Evolutionary conservation across 495 filamentous ascomycete species (phyloP).

Genomic region (Trichoderma erinaceum): DNA sequence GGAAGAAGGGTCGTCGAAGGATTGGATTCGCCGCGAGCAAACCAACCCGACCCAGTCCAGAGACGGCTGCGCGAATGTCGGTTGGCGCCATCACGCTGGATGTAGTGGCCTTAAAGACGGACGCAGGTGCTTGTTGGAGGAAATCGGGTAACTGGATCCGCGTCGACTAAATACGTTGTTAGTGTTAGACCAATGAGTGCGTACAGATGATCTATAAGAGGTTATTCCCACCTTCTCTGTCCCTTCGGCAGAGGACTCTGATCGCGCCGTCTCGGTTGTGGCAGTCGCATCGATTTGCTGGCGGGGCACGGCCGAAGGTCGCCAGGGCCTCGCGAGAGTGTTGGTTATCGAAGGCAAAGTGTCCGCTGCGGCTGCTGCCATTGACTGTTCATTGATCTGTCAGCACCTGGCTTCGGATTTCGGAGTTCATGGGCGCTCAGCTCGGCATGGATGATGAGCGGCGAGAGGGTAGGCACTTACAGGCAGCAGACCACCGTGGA

Average conservation of each 20-base stretch:
- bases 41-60: constrained; percentile 24
- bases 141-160: constrained; percentile 37
- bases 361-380: constrained; percentile 46
- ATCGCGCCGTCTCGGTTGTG: constrained; percentile 17
- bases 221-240: neutral
- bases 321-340: constrained; percentile 26
- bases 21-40: constrained; percentile 27
- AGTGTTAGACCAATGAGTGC: neutral
- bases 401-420: neutral
- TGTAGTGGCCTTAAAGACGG: neutral
- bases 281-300: neutral
- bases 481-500: constrained; percentile 38
- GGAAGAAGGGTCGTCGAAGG: constrained; percentile 22
- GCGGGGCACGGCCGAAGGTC: constrained; percentile 17
- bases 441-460: neutral
- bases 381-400: constrained; percentile 29
- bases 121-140: constrained; percentile 24
- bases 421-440: constrained; percentile 4
- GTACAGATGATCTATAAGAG: neutral
- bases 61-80: constrained; percentile 30
- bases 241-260: neutral
- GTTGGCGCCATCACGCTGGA: constrained; percentile 24
- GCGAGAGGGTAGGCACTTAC: constrained; percentile 24
- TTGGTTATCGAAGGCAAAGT: constrained; percentile 51
- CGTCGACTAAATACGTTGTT: constrained; percentile 1